Conservation (phyloP, 331 rosid genomes). For the Pyrus hybrid region DNA sequence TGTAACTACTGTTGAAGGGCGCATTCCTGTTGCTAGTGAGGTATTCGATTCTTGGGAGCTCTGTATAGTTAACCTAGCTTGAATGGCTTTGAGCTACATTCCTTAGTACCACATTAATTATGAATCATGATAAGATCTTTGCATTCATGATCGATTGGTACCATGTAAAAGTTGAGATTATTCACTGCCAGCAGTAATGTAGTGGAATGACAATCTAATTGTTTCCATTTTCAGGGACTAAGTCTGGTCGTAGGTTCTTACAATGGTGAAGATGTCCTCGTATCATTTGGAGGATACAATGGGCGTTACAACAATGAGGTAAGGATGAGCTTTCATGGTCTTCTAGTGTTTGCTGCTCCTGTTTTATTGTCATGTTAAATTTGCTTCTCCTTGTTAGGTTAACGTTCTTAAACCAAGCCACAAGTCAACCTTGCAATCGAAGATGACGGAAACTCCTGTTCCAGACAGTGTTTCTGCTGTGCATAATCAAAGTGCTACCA, state of each 20-base stretch:
- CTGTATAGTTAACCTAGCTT: constrained; percentile 7
- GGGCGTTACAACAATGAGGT: constrained; percentile 92
- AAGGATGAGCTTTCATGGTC: constrained; percentile 12
- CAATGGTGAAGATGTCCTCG: constrained; percentile 68
- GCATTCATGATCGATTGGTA: background rate
- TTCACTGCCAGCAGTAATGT: constrained; percentile 8
- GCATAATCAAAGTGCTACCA: constrained; percentile 54
- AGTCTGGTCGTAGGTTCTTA: constrained; percentile 73
- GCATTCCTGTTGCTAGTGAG: constrained; percentile 90
- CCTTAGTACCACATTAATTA: too few species aligned
- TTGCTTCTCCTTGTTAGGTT: constrained; percentile 43
- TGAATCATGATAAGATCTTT: too few species aligned
- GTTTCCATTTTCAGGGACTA: constrained; percentile 57
- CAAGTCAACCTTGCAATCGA: constrained; percentile 77
- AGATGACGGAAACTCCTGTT: constrained; percentile 44
- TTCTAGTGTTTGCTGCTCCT: constrained; percentile 11
- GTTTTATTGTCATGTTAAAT: constrained; percentile 12
- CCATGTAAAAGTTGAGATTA: background rate
- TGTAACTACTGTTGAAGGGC: constrained; percentile 85
- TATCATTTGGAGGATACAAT: constrained; percentile 89
- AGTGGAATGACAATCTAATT: constrained; percentile 12
- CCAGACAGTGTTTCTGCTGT: constrained; percentile 65
- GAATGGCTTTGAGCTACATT: background rate
- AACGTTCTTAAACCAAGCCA: constrained; percentile 90
- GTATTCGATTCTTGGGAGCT: constrained; percentile 23